phyloP scores from a whole-genome alignment of 2,329 filamentous ascomycete genomes.

The Fusarium graminum region DNA sequence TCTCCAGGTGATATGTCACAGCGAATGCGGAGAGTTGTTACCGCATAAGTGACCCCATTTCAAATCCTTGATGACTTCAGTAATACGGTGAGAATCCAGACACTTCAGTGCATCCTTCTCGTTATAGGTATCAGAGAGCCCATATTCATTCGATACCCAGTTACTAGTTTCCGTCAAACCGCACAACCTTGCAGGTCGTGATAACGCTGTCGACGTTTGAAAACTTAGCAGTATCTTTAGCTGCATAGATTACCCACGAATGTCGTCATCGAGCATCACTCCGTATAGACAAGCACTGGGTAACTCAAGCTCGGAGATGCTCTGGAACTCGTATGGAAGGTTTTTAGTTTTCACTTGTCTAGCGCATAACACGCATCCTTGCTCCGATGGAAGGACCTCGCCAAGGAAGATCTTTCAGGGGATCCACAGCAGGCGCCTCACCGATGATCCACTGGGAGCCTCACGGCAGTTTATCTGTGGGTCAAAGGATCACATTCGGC shows the following conservation, averaged over 20 bases:
- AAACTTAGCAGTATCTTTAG: neutral
- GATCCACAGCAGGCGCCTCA: slow-evolving; percentile 24
- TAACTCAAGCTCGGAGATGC: slow-evolving; percentile 5
- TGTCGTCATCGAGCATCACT: slow-evolving; percentile 21
- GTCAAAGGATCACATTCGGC: slow-evolving; percentile 11
- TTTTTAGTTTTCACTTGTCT: slow-evolving; percentile 1
- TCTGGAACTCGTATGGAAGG: slow-evolving; percentile 15
- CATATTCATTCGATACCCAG: neutral
- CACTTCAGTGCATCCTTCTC: no score
- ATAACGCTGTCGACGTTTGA: neutral
- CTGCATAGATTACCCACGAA: neutral
- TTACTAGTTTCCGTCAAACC: neutral
- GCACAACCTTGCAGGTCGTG: neutral
- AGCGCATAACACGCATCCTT: slow-evolving; percentile 15
- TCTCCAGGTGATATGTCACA: neutral
- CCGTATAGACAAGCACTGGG: neutral
- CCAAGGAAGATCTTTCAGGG: slow-evolving; percentile 23
- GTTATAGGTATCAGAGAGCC: neutral
- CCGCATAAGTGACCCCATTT: neutral
- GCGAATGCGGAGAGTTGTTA: neutral
- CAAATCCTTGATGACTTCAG: neutral
- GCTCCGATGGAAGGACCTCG: slow-evolving; percentile 7
- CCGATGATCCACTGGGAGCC: slow-evolving; percentile 26
- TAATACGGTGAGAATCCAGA: neutral
- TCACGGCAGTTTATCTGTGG: slow-evolving; percentile 32